Evolutionary conservation across 257 asterid species (phyloP).

Genomic region (Przewalskia tangutica): DNA sequence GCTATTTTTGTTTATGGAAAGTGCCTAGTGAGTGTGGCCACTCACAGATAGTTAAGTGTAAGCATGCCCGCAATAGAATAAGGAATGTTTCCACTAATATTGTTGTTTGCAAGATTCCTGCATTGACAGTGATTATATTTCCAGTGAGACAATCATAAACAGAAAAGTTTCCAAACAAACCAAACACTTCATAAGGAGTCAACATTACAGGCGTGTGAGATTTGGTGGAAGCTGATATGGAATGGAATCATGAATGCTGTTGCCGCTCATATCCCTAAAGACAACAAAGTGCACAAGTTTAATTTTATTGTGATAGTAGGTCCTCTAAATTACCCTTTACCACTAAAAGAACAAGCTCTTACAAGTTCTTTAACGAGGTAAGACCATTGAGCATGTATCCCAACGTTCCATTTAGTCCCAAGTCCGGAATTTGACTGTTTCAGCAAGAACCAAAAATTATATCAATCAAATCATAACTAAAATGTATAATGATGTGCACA

Average conservation of each 20-base stretch:
- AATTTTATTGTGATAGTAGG: background rate
- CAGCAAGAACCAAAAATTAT: conserved; percentile 18
- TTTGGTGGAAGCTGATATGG: conserved; percentile 85
- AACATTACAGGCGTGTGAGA: conserved; percentile 74
- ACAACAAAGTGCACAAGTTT: conserved; percentile 5
- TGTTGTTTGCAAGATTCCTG: conserved; percentile 91
- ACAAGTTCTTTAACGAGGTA: conserved; percentile 68
- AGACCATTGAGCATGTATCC: conserved; percentile 77
- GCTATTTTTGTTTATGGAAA: background rate
- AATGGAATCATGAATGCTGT: conserved; percentile 55
- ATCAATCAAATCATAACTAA: background rate
- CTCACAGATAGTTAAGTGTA: conserved; percentile 70
- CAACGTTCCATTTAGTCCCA: conserved; percentile 81
- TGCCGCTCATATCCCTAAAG: conserved; percentile 90
- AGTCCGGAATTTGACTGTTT: conserved; percentile 61
- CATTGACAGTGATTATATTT: conserved; percentile 9
- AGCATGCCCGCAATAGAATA: conserved; percentile 54
- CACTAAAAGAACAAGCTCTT: conserved; percentile 17
- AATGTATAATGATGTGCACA: background rate
- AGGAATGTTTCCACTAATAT: conserved; percentile 70
- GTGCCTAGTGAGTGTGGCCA: conserved; percentile 9
- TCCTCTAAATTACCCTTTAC: background rate
- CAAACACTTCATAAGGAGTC: conserved; percentile 10
- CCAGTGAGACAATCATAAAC: conserved; percentile 7
- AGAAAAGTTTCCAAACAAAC: conserved; percentile 9